Evolutionary conservation across 2,329 filamentous ascomycete genomes (phyloP).

Genomic region (Aquanectria penicillioides): DNA sequence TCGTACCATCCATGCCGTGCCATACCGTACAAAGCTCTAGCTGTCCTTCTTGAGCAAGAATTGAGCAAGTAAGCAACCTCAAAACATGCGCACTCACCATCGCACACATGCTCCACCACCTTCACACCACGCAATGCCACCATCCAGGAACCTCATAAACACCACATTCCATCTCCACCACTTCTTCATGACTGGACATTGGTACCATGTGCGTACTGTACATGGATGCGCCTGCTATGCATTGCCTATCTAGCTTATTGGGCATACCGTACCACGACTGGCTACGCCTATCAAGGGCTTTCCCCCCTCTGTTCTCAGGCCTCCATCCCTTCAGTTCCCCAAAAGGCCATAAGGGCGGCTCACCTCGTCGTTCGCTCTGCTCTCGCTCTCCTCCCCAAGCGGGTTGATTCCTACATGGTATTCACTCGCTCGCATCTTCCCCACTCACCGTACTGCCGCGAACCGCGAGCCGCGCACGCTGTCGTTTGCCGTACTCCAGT

Average conservation of each 20-base stretch:
- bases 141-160: background rate
- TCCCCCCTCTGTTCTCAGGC: background rate
- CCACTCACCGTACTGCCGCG: conserved; percentile 8
- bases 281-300: background rate
- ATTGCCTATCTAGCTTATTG: conserved; percentile 1
- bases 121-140: too few species aligned
- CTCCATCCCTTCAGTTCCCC: conserved; percentile 1
- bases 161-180: conserved; percentile 2
- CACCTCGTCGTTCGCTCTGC: too few species aligned
- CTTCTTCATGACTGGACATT: background rate
- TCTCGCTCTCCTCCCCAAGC: background rate
- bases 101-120: too few species aligned
- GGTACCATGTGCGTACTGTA: background rate
- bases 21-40: too few species aligned
- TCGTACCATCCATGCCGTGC: too few species aligned
- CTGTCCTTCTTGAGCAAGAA: too few species aligned
- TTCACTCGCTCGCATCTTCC: background rate
- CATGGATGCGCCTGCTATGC: conserved; percentile 12
- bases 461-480: background rate
- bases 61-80: too few species aligned
- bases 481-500: conserved; percentile 5
- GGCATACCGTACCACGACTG: conserved; percentile 4
- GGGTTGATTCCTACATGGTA: conserved; percentile 1
- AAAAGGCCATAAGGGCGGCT: too few species aligned
- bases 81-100: too few species aligned